phyloP scores from a whole-genome alignment of 768 basidiomycete species.

The Calocybe indica region DNA sequence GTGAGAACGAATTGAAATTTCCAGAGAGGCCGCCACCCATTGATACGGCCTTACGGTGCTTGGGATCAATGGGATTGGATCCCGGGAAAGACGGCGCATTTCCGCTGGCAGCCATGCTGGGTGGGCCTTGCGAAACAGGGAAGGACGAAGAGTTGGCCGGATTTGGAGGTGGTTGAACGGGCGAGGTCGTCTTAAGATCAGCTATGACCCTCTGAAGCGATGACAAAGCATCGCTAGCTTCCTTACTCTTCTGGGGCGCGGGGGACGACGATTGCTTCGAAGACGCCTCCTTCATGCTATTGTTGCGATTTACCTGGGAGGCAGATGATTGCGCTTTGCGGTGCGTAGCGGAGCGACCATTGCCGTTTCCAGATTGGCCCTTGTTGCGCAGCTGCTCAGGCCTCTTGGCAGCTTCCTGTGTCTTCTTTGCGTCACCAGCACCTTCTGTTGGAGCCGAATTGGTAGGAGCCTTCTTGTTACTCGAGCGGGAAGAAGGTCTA shows the following conservation, averaged over 20 bases:
- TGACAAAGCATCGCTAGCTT: constrained; percentile 75
- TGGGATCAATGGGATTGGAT: constrained; percentile 41
- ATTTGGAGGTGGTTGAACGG: constrained; percentile 42
- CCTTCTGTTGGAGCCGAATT: constrained; percentile 50
- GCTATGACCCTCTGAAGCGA: constrained; percentile 92
- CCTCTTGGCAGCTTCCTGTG: constrained; percentile 48
- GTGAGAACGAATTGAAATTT: constrained; percentile 67
- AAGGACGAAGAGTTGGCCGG: constrained; percentile 22
- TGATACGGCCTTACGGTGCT: constrained; percentile 81
- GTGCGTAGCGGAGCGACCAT: constrained; percentile 35
- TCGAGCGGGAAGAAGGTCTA: constrained; percentile 59
- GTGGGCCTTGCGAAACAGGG: constrained; percentile 28
- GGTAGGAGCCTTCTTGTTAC: constrained; percentile 38
- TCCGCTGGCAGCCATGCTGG: constrained; percentile 52
- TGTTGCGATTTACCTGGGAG: constrained; percentile 49
- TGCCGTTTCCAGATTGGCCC: constrained; percentile 38
- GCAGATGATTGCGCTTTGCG: constrained; percentile 55
- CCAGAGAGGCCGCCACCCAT: constrained; percentile 55
- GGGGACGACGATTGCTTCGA: constrained; percentile 41
- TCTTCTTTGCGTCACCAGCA: constrained; percentile 43
- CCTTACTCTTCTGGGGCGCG: constrained; percentile 41
- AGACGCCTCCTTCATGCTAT: constrained; percentile 27
- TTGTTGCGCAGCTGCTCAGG: constrained; percentile 49
- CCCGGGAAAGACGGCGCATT: constrained; percentile 67
- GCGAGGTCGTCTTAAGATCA: constrained; percentile 83